A percentile compares a stretch with the other conserved stretches of the same genome.
Evolutionary conservation across 257 asterid species (phyloP).

Genomic region (Avicennia marina): DNA sequence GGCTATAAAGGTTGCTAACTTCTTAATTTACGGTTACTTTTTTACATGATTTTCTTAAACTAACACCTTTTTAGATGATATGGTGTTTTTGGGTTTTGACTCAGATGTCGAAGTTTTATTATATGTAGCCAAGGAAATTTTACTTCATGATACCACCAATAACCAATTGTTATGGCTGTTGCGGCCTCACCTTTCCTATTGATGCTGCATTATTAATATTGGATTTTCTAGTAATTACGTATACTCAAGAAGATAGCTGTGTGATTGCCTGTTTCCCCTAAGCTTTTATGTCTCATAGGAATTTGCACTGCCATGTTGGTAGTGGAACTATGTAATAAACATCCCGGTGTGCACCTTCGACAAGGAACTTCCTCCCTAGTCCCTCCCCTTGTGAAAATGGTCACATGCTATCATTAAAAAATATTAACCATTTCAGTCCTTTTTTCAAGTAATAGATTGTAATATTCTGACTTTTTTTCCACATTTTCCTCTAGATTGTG

Average conservation of each 20-base stretch:
- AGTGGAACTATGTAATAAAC: neutral
- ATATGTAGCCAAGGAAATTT: no score
- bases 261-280: no score
- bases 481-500: neutral
- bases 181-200: no score
- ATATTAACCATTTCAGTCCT: neutral
- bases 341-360: neutral
- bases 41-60: no score
- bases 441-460: neutral
- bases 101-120: no score
- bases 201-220: no score
- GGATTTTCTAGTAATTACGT: no score
- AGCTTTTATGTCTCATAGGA: no score
- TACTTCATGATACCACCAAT: no score
- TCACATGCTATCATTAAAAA: neutral
- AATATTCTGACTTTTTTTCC: neutral
- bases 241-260: no score
- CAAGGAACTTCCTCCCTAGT: neutral
- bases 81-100: neutral
- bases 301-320: neutral
- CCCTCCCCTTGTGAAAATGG: neutral
- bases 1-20: constrained; percentile 56
- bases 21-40: neutral
- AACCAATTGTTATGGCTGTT: no score
- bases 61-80: no score